Percentiles rank a stretch among this genome's conserved stretches.
Conservation (phyloP, 2,329 filamentous ascomycete species). For the Exophiala bonariae region DNA sequence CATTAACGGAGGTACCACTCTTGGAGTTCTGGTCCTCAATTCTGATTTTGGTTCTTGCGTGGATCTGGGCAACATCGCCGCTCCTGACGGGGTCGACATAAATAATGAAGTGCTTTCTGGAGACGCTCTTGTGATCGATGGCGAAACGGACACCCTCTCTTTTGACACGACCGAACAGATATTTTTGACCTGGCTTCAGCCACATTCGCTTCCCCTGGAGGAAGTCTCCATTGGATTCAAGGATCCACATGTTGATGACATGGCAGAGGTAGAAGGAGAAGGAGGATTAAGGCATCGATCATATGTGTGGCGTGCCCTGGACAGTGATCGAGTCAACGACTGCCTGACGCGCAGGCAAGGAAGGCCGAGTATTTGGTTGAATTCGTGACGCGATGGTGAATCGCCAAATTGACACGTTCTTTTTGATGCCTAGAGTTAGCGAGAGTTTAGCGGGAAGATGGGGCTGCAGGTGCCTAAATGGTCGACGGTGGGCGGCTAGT, state of each 20-base stretch:
- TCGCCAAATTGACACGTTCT: background rate
- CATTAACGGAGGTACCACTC: constrained; percentile 77
- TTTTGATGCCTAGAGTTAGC: too few relatives aligned
- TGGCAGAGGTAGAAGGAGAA: constrained; percentile 6
- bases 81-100: constrained; percentile 65
- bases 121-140: constrained; percentile 80
- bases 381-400: background rate
- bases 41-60: constrained; percentile 67
- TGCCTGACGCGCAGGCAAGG: background rate
- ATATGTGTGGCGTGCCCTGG: background rate
- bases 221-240: constrained; percentile 54
- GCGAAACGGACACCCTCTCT: constrained; percentile 65
- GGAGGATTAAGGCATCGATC: background rate
- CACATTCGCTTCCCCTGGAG: constrained; percentile 67
- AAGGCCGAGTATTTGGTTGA: too few relatives aligned
- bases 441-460: too few relatives aligned
- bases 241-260: constrained; percentile 59
- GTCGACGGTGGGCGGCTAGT: too few relatives aligned
- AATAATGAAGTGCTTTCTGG: constrained; percentile 82
- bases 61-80: constrained; percentile 65
- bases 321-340: background rate
- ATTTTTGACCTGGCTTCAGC: constrained; percentile 81
- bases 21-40: constrained; percentile 83
- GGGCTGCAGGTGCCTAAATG: too few relatives aligned
- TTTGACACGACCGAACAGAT: constrained; percentile 79